These are phyloP conservation scores for Ophiostoma angusticollis DNA, from an alignment of 2,329 filamentous ascomycete genomes.

Conservation along the genomic window DNA sequence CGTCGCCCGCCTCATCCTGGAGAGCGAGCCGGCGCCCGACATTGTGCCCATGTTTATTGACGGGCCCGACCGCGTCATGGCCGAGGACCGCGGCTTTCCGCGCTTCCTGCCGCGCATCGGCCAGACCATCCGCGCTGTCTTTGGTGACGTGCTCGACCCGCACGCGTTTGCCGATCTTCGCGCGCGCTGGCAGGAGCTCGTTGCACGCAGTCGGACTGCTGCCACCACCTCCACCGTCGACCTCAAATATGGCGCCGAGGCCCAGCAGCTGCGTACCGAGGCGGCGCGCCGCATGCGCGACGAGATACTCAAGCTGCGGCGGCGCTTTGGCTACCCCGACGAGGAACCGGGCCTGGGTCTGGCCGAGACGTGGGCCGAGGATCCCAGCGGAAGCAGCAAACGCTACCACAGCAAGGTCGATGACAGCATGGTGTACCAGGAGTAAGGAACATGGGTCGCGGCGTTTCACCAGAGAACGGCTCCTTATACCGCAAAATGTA, in stretches of 20 bases:
- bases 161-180: conserved; percentile 71
- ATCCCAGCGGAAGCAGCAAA: conserved; percentile 30
- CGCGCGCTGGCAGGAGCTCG: conserved; percentile 57
- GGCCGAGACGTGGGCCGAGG: conserved; percentile 65
- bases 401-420: conserved; percentile 42
- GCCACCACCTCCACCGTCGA: conserved; percentile 20
- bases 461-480: too few relatives aligned
- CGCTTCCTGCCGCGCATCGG: conserved; percentile 66
- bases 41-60: conserved; percentile 92
- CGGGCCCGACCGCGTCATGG: conserved; percentile 78
- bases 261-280: conserved; percentile 62
- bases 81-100: conserved; percentile 67
- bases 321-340: conserved; percentile 59
- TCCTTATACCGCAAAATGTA: too few relatives aligned
- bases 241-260: conserved; percentile 60
- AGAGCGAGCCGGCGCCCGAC: conserved; percentile 70
- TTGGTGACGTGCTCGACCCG: conserved; percentile 65
- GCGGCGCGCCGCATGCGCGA: conserved; percentile 66
- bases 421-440: conserved; percentile 32
- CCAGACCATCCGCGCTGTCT: conserved; percentile 57
- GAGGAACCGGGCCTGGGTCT: conserved; percentile 65
- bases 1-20: conserved; percentile 77
- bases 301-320: conserved; percentile 67
- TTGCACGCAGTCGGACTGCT: conserved; percentile 34
- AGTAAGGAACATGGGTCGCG: too few relatives aligned